phyloP scores from a whole-genome alignment of 2,329 filamentous ascomycete genomes.

The Colletotrichum ledebouriae region DNA sequence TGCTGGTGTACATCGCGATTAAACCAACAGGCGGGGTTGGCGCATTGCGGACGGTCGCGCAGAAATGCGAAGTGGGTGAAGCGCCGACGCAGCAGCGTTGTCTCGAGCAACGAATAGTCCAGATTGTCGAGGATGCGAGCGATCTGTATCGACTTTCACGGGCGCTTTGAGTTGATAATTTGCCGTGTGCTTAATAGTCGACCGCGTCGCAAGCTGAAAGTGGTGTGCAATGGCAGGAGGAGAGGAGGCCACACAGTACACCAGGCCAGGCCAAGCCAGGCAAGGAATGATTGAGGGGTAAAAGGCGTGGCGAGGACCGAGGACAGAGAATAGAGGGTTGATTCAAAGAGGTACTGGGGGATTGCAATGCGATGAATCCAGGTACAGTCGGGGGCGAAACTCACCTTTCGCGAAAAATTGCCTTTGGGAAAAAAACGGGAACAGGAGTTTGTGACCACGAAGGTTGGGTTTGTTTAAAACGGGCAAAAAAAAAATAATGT shows the following conservation, averaged over 20 bases:
- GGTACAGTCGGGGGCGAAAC: conserved; percentile 24
- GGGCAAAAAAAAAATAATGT: conserved; percentile 36
- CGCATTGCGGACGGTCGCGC: conserved; percentile 12
- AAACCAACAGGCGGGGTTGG: conserved; percentile 26
- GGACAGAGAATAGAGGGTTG: neutral
- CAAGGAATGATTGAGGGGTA: neutral
- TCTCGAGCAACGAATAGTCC: neutral
- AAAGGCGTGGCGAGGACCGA: neutral
- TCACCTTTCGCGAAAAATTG: conserved; percentile 41
- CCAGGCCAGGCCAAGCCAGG: neutral
- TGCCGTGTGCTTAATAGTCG: no score
- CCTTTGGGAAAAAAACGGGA: conserved; percentile 22
- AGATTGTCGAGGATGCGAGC: no score
- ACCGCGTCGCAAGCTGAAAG: neutral
- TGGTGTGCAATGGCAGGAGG: conserved; percentile 13
- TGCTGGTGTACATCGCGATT: neutral
- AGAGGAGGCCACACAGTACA: neutral
- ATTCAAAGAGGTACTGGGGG: conserved; percentile 1
- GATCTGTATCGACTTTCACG: no score
- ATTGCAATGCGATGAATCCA: conserved; percentile 19
- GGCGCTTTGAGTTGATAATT: neutral
- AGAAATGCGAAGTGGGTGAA: neutral
- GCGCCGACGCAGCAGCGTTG: neutral
- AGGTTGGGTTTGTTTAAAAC: conserved; percentile 31
- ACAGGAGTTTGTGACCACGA: conserved; percentile 27